Evolutionary conservation across 2,329 filamentous ascomycete genomes (phyloP).

Genomic region (Alternaria atra): DNA sequence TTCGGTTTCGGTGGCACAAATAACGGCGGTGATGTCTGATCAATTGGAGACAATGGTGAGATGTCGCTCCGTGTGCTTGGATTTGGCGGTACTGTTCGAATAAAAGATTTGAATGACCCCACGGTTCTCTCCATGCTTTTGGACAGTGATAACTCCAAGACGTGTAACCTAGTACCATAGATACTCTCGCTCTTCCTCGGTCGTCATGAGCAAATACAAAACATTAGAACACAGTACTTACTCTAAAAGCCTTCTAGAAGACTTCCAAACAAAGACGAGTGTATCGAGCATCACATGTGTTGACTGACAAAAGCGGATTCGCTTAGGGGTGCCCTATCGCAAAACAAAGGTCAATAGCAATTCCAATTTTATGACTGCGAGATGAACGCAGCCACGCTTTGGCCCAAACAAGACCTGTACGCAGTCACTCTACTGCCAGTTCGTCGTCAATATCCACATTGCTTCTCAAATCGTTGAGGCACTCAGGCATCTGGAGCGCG

Average conservation of each 20-base stretch:
- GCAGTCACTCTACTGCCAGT: background rate
- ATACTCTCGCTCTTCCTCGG: constrained; percentile 29
- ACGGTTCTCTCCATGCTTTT: constrained; percentile 47
- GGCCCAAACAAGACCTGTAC: constrained; percentile 2
- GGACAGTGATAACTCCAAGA: constrained; percentile 36
- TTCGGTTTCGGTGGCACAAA: constrained; percentile 3
- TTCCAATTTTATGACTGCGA: constrained; percentile 6
- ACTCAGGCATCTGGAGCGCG: background rate
- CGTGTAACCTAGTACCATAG: constrained; percentile 35
- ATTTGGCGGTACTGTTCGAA: constrained; percentile 32
- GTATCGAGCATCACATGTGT: constrained; percentile 31
- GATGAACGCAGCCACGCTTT: constrained; percentile 4
- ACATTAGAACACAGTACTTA: constrained; percentile 13
- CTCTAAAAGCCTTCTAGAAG: constrained; percentile 37
- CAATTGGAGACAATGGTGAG: constrained; percentile 20
- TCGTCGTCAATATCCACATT: background rate
- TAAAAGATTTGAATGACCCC: constrained; percentile 45
- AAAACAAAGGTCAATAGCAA: constrained; percentile 37
- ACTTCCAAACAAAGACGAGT: constrained; percentile 41
- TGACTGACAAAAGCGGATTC: constrained; percentile 22
- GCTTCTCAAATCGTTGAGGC: background rate
- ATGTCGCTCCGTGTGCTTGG: constrained; percentile 28
- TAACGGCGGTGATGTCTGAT: constrained; percentile 4
- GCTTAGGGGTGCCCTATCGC: constrained; percentile 14
- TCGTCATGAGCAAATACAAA: constrained; percentile 26